Evolutionary conservation across 768 basidiomycete species (phyloP).

Genomic region (Coprinopsis strossmayeri): DNA sequence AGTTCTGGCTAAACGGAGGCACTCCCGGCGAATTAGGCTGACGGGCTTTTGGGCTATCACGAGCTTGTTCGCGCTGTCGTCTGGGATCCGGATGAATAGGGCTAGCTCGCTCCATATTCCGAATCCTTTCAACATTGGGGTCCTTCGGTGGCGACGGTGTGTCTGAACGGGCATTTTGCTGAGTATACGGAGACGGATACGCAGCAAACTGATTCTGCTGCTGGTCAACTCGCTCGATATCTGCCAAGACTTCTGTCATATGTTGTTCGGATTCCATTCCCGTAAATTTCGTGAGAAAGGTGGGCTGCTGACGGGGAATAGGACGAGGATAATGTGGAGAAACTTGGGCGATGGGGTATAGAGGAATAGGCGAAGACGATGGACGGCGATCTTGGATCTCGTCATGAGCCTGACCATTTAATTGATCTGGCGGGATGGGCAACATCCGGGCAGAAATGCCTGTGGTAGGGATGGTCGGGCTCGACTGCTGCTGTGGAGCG

Average conservation of each 20-base stretch:
- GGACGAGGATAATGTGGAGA: constrained; percentile 57
- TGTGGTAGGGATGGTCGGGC: constrained; percentile 37
- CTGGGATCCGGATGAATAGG: constrained; percentile 45
- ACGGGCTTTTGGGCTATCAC: constrained; percentile 39
- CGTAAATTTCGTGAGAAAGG: constrained; percentile 53
- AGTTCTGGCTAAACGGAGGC: constrained; percentile 29
- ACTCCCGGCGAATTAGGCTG: constrained; percentile 35
- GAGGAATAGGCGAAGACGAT: constrained; percentile 26
- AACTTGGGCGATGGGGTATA: constrained; percentile 24
- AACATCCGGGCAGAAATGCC: constrained; percentile 33
- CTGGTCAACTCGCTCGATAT: constrained; percentile 66
- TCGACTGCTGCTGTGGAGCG: constrained; percentile 34
- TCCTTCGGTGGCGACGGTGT: constrained; percentile 43
- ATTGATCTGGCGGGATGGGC: constrained; percentile 38
- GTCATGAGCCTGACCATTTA: constrained; percentile 13
- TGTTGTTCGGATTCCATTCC: constrained; percentile 53
- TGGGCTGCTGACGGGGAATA: constrained; percentile 46
- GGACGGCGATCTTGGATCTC: constrained; percentile 26
- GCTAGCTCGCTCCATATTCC: constrained; percentile 45
- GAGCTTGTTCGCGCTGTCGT: constrained; percentile 33
- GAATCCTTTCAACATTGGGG: constrained; percentile 48
- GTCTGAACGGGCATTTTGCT: constrained; percentile 19
- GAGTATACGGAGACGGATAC: constrained; percentile 22
- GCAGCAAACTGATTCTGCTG: constrained; percentile 42
- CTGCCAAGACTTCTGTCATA: constrained; percentile 64